A percentile compares a stretch with the other conserved stretches of the same genome.
Conservation (phyloP, 169 alveolate genomes). For the Cryptosporidium viatorum region DNA sequence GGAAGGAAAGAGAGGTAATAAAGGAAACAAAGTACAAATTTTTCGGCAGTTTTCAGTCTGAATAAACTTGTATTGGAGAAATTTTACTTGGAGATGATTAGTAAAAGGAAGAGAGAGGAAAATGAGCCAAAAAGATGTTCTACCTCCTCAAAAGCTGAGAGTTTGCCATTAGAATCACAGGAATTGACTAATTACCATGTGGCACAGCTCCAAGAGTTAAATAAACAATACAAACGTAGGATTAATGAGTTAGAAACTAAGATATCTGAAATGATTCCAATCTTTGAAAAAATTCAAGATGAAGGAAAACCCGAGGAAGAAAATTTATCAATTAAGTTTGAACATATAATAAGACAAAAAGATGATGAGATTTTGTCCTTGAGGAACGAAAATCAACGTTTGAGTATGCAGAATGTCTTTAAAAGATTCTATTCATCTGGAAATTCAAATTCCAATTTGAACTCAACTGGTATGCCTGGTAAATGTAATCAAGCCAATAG, state of each 20-base stretch:
- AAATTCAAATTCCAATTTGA: background rate
- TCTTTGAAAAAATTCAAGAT: background rate
- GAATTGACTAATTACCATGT: conserved; percentile 53
- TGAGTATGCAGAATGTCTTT: conserved; percentile 37
- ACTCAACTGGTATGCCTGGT: no score
- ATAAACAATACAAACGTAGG: conserved; percentile 16
- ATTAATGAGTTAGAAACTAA: conserved; percentile 20
- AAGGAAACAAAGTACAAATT: background rate
- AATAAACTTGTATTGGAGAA: background rate
- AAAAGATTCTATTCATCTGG: background rate
- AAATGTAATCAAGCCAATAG: background rate
- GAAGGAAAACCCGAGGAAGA: conserved; percentile 7
- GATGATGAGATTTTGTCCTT: conserved; percentile 27
- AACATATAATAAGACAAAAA: conserved; percentile 12
- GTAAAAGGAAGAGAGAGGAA: conserved; percentile 48
- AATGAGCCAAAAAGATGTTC: conserved; percentile 3
- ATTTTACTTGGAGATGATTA: conserved; percentile 11
- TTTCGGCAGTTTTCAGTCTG: background rate
- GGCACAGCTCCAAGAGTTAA: conserved; percentile 32
- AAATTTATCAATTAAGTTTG: background rate
- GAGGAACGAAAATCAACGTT: conserved; percentile 51
- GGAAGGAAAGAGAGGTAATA: background rate
- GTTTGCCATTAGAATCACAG: conserved; percentile 29
- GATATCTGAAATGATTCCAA: conserved; percentile 8
- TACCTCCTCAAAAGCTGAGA: conserved; percentile 1